Evolutionary conservation across 768 basidiomycete species (phyloP).

Genomic region (Suillus occidentalis): DNA sequence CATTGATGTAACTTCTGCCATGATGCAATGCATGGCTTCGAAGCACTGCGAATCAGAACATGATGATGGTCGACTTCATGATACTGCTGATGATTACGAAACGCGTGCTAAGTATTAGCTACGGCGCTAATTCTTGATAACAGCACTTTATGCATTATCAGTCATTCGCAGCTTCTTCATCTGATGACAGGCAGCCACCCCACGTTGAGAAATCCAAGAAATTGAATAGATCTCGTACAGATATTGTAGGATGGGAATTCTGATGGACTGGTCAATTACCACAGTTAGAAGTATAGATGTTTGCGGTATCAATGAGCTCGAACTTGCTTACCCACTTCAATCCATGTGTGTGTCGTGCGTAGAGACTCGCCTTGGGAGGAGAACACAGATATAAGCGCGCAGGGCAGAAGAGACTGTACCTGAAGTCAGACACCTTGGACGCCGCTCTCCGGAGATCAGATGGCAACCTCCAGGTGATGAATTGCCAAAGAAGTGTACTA

Average conservation of each 20-base stretch:
- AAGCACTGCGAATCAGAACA: not conserved
- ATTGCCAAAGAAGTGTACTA: not conserved
- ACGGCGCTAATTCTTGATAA: not conserved
- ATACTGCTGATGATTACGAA: not conserved
- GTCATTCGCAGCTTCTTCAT: not conserved
- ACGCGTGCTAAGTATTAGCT: not conserved
- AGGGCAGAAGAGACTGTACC: not conserved
- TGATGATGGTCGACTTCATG: not conserved
- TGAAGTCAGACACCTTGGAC: not conserved
- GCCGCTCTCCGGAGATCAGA: not conserved
- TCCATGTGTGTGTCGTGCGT: not conserved
- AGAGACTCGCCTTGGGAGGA: not conserved
- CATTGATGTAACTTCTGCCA: not conserved
- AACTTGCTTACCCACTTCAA: not conserved
- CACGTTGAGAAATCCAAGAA: too few species aligned
- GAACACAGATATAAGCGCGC: not conserved
- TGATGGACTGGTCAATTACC: not conserved
- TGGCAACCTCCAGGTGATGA: not conserved
- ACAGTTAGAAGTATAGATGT: not conserved
- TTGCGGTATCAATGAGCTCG: not conserved
- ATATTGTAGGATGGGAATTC: too few species aligned
- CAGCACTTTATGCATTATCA: not conserved
- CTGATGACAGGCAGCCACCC: not conserved
- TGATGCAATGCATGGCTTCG: not conserved
- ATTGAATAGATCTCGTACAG: too few species aligned